A percentile compares a stretch with the other conserved stretches of the same genome.
phyloP scores from a whole-genome alignment of 2,329 filamentous ascomycete species.

The Cercospora zeae-maydis region DNA sequence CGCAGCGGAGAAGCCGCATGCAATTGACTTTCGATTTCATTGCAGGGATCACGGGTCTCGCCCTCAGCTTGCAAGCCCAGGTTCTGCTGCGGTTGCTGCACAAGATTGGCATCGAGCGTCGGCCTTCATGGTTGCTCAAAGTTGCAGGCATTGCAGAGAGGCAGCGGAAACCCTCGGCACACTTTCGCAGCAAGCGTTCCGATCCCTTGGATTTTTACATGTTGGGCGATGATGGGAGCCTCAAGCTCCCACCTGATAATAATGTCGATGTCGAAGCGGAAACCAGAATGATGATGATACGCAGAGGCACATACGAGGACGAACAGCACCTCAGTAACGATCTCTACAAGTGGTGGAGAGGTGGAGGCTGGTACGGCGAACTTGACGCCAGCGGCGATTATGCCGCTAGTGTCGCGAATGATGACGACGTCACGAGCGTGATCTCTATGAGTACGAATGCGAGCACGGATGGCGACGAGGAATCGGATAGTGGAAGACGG shows the following conservation, averaged over 20 bases:
- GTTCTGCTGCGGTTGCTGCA: slow-evolving; percentile 54
- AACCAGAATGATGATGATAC: slow-evolving; percentile 61
- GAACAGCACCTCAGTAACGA: slow-evolving; percentile 68
- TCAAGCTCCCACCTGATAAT: slow-evolving; percentile 57
- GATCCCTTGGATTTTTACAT: slow-evolving; percentile 51
- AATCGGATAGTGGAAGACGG: slow-evolving; percentile 53
- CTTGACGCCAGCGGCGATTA: slow-evolving; percentile 80
- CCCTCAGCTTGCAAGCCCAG: slow-evolving; percentile 57
- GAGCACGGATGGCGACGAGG: slow-evolving; percentile 45
- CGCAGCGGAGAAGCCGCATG: slow-evolving; percentile 76
- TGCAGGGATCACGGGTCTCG: slow-evolving; percentile 65
- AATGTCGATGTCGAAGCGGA: slow-evolving; percentile 78
- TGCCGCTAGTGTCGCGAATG: slow-evolving; percentile 56
- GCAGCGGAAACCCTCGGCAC: slow-evolving; percentile 26
- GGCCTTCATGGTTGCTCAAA: slow-evolving; percentile 62
- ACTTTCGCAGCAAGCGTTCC: slow-evolving; percentile 17
- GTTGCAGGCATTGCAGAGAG: slow-evolving; percentile 46
- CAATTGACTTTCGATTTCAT: slow-evolving; percentile 72
- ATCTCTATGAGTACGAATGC: slow-evolving; percentile 58
- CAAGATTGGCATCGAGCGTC: slow-evolving; percentile 57
- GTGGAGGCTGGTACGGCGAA: slow-evolving; percentile 79
- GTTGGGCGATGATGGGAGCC: slow-evolving; percentile 47
- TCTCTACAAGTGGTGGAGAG: slow-evolving; percentile 80
- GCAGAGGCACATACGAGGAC: slow-evolving; percentile 44
- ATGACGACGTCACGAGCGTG: slow-evolving; percentile 73